These are phyloP conservation scores for Carex parvula DNA, from an alignment of 176 grass and related monocot genomes.

Conservation along the genomic window DNA sequence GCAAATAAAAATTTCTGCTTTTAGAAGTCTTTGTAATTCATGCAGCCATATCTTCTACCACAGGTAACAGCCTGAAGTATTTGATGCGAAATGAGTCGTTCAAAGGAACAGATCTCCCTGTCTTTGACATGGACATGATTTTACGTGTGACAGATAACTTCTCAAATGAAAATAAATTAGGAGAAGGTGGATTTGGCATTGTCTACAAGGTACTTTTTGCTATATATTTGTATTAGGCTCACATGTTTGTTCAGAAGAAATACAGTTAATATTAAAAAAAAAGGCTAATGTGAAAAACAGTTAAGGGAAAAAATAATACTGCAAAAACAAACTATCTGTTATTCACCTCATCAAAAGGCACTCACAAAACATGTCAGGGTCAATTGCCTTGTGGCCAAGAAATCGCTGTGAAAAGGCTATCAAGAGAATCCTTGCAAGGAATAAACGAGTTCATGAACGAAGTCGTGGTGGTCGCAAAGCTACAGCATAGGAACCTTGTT, in stretches of 20 bases:
- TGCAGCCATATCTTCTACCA: neutral
- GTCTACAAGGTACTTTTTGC: slow-evolving; percentile 49
- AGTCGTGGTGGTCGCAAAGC: slow-evolving; percentile 46
- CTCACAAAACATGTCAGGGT: slow-evolving; percentile 23
- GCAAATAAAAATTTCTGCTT: neutral
- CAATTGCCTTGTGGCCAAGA: slow-evolving; percentile 31
- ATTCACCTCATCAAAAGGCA: slow-evolving; percentile 7
- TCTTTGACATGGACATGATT: slow-evolving; percentile 25
- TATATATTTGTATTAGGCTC: neutral
- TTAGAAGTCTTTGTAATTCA: neutral
- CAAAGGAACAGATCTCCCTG: slow-evolving; percentile 21
- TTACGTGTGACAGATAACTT: slow-evolving; percentile 38
- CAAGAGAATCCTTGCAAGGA: slow-evolving; percentile 36
- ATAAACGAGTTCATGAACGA: slow-evolving; percentile 50
- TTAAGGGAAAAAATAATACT: neutral
- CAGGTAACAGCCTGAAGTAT: neutral
- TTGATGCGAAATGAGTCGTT: neutral
- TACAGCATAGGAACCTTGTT: slow-evolving; percentile 59
- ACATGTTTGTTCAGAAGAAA: neutral
- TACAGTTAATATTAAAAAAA: neutral
- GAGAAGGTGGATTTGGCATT: slow-evolving; percentile 51
- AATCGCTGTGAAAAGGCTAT: slow-evolving; percentile 55
- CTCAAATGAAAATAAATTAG: slow-evolving; percentile 29
- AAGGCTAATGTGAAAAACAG: neutral
- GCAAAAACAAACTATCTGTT: neutral